Conservation (phyloP, 73 alveolate species). For the Paramecium sexaurelia region DNA sequence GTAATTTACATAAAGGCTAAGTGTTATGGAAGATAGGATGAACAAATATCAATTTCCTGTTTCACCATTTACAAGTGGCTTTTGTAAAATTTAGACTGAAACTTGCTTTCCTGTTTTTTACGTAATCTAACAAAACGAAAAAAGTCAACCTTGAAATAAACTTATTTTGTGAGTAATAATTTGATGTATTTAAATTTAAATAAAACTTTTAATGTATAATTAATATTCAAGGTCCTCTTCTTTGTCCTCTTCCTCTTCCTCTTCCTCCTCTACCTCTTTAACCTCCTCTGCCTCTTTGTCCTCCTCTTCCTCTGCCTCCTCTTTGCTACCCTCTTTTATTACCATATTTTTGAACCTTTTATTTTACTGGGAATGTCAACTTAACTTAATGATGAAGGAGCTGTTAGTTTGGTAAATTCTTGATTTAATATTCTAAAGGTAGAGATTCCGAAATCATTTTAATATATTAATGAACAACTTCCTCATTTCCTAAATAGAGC, state of each 20-base stretch:
- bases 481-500: not conserved
- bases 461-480: not conserved
- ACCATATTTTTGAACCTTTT: not conserved
- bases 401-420: not conserved
- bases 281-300: constrained; percentile 7
- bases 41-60: not conserved
- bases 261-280: not conserved
- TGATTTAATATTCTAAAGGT: not conserved
- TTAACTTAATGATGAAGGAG: not conserved
- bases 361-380: constrained; percentile 7
- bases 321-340: not conserved
- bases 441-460: constrained; percentile 21
- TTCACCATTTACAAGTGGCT: not conserved
- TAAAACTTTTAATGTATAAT: no score
- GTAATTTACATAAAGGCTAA: not conserved
- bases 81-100: not conserved
- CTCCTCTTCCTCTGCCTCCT: constrained; percentile 36
- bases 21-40: constrained; percentile 11
- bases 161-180: not conserved
- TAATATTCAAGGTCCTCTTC: not conserved
- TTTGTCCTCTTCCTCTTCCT: not conserved
- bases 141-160: no score
- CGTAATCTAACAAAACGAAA: not conserved
- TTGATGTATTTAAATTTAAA: no score
- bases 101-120: constrained; percentile 8